Percentiles rank a stretch among this genome's conserved stretches.
These are phyloP conservation scores for Physaria fendleri DNA, from an alignment of 345 rosid species.

Conservation along the genomic window DNA sequence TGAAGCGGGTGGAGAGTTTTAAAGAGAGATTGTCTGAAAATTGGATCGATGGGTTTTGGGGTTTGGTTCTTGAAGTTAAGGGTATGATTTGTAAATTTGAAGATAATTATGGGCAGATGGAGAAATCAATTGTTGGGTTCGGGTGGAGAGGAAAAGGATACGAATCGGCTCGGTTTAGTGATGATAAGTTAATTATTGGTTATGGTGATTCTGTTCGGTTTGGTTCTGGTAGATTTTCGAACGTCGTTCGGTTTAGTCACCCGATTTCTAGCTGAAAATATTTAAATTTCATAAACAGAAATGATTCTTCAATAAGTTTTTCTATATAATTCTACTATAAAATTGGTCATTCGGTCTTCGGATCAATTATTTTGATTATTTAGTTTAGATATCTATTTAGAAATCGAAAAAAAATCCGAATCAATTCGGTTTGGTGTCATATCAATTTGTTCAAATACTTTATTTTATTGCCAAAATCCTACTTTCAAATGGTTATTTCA, in stretches of 20 bases:
- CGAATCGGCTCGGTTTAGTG: slow-evolving; percentile 62
- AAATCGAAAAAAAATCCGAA: too few species aligned
- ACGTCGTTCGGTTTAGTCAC: slow-evolving; percentile 18
- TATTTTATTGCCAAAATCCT: too few species aligned
- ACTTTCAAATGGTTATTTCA: too few species aligned
- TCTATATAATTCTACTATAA: too few species aligned
- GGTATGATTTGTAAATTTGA: slow-evolving; percentile 20
- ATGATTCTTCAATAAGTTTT: too few species aligned
- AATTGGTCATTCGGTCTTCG: too few species aligned
- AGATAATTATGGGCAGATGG: slow-evolving; percentile 12
- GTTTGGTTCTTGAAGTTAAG: slow-evolving; percentile 39
- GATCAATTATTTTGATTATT: too few species aligned
- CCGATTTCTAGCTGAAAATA: neutral
- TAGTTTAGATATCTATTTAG: too few species aligned
- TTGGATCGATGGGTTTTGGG: slow-evolving; percentile 48
- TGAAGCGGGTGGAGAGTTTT: slow-evolving; percentile 49
- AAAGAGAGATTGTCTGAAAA: slow-evolving; percentile 36
- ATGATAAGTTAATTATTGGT: slow-evolving; percentile 33
- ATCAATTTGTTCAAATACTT: too few species aligned
- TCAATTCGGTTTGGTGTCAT: too few species aligned
- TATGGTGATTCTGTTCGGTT: slow-evolving; percentile 30
- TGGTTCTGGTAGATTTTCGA: slow-evolving; percentile 40
- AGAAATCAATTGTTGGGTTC: slow-evolving; percentile 9
- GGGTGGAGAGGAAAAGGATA: slow-evolving; percentile 27
- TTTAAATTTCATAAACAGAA: too few species aligned